These are phyloP conservation scores for Aspergillus clavatus DNA, from an alignment of 2,329 filamentous ascomycete genomes.

Conservation along the genomic window DNA sequence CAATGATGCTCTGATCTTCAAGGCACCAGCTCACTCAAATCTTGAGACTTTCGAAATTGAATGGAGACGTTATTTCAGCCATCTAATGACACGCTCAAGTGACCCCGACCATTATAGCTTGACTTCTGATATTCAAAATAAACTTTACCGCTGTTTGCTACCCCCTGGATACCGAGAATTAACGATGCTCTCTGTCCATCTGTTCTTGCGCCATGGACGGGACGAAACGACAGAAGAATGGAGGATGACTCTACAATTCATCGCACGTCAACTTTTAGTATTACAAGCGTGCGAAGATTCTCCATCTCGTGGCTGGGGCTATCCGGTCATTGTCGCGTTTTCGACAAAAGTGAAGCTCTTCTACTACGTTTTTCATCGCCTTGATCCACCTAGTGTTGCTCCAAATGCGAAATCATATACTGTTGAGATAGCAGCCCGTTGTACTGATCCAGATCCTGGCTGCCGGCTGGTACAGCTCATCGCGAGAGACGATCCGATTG, in stretches of 20 bases:
- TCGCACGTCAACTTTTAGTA: slow-evolving; percentile 3
- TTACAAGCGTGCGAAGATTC: background rate
- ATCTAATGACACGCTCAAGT: background rate
- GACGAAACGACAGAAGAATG: slow-evolving; percentile 13
- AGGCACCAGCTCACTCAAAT: slow-evolving; percentile 8
- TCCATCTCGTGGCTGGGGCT: background rate
- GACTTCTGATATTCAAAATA: background rate
- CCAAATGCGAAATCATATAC: slow-evolving; percentile 1
- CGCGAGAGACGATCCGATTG: slow-evolving; percentile 6
- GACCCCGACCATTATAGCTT: background rate
- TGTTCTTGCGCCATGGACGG: slow-evolving; percentile 7
- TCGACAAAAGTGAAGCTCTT: slow-evolving; percentile 10
- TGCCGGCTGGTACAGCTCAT: slow-evolving; percentile 12
- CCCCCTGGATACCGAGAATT: slow-evolving; percentile 12
- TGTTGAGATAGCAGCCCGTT: slow-evolving; percentile 4
- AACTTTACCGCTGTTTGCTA: slow-evolving; percentile 7
- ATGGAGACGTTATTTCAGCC: slow-evolving; percentile 10
- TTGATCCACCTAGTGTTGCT: background rate
- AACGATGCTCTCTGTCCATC: slow-evolving; percentile 5
- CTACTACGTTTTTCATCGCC: slow-evolving; percentile 11
- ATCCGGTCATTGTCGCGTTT: slow-evolving; percentile 13
- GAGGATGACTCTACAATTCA: slow-evolving; percentile 7
- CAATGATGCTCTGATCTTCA: slow-evolving; percentile 4
- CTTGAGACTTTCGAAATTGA: slow-evolving; percentile 9
- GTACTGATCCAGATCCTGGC: slow-evolving; percentile 9